Base-by-base conservation (phyloP, 1,139 yeast species). In the Zygotorulaspora mrakii region DNA sequence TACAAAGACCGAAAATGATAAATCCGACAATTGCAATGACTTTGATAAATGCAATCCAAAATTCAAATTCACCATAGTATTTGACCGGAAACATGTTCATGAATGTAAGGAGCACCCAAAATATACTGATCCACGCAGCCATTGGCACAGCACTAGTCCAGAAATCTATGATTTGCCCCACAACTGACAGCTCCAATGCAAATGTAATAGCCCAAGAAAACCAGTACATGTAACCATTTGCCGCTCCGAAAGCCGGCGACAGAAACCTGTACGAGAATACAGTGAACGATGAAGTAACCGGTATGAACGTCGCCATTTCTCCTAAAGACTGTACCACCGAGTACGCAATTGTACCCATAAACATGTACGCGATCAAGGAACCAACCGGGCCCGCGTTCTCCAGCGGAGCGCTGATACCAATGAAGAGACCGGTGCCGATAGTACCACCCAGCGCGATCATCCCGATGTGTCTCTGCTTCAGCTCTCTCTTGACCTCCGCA, bases 181-280 rank as follows among this genome's bases (percentile, higher is more conserved):
- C 79, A 12, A 87, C 88, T 18, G 91, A 82, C 41, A 87, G 68
- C 64, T 87, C 95, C 49, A 85, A 76, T 1, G 95, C 88, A 66
- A 79, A 83, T 1, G 95, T 85, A 42, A 82, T 77, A 36, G 87
- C 85, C 94, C 94, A 86, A 14, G 85, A 76, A 61, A 84, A 84
- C 89, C 91, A 85, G 61, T 87, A 87, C 67, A 79, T 73, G 77
- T 86, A 84, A 40, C 91, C 91, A 52, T 81, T 79, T 29, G 94
- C 80, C 42, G 87, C 87, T 42, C 95, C 94, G 37, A 83, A 64
- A 65, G 75, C 75, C 70, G 65, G 65, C 9, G 66, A 58, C 7
- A 68, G 55, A 69, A 79, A 85, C 54, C 89, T 68, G 32, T 82
- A 70, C 21, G 73, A 66, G 52, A 73, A 74, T 9, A 69, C 75